These are phyloP conservation scores for Tulasnella calospora DNA, from an alignment of 768 basidiomycete species.

Conservation along the genomic window DNA sequence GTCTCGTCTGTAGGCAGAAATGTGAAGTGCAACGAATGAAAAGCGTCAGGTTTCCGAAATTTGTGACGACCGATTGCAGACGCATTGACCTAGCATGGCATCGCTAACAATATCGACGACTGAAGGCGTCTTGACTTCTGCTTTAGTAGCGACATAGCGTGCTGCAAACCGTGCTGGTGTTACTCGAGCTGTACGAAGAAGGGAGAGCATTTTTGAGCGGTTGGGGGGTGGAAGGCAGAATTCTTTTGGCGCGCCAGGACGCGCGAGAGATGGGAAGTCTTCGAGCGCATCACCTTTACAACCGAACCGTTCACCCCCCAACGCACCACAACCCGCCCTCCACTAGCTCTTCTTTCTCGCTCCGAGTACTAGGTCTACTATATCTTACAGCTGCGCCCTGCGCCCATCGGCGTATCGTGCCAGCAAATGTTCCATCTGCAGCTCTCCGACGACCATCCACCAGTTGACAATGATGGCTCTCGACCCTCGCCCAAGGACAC, in stretches of 20 bases:
- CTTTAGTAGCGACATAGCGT: conserved; percentile 1
- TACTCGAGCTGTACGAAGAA: not conserved
- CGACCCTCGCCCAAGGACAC: conserved; percentile 47
- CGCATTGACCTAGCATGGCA: conserved; percentile 4
- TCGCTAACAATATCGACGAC: not conserved
- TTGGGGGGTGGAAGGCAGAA: not conserved
- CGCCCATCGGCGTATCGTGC: conserved; percentile 22
- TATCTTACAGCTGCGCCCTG: conserved; percentile 16
- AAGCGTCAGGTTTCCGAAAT: conserved; percentile 3
- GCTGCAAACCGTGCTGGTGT: not conserved
- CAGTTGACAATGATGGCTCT: conserved; percentile 32
- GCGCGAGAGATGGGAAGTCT: conserved; percentile 10
- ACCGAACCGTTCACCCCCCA: conserved; percentile 8
- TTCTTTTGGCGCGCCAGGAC: conserved; percentile 6
- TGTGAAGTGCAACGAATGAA: conserved; percentile 5
- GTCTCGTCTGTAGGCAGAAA: not conserved
- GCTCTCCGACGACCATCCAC: conserved; percentile 41
- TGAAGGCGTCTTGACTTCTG: not conserved
- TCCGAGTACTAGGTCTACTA: conserved; percentile 2
- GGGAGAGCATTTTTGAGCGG: not conserved
- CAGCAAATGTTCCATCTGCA: conserved; percentile 36
- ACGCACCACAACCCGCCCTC: not conserved
- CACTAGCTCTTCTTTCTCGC: conserved; percentile 5
- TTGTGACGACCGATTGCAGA: not conserved
- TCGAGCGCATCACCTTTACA: conserved; percentile 16